A percentile compares a stretch with the other conserved stretches of the same genome.
Conservation (phyloP, 495 filamentous ascomycete species). For the Xylaria sp. region DNA sequence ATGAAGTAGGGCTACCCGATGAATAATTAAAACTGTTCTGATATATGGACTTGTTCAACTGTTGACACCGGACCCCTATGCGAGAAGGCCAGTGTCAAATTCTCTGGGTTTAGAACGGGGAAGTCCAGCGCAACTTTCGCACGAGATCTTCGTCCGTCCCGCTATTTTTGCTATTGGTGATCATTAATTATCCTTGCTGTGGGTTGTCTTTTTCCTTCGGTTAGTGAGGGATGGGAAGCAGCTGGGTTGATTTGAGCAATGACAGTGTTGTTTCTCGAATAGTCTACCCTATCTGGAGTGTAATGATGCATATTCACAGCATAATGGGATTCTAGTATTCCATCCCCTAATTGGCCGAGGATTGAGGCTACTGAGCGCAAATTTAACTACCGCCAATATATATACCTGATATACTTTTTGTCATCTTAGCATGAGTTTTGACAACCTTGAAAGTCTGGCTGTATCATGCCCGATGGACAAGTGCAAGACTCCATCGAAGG, state of each 20-base stretch:
- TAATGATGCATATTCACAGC: background rate
- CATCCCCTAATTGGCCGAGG: background rate
- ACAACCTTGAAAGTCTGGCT: background rate
- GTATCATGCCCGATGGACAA: background rate
- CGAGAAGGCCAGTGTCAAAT: background rate
- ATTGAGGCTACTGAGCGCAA: background rate
- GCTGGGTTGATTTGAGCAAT: background rate
- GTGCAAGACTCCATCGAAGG: background rate
- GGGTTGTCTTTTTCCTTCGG: background rate
- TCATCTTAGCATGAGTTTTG: background rate
- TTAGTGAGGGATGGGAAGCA: background rate
- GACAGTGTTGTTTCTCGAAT: background rate
- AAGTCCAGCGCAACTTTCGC: background rate
- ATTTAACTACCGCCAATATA: background rate
- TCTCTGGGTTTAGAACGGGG: background rate
- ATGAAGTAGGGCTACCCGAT: constrained; percentile 3
- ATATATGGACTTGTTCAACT: background rate
- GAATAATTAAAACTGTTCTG: constrained; percentile 9
- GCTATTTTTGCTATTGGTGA: background rate
- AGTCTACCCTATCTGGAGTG: background rate
- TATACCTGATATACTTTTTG: background rate
- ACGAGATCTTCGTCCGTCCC: background rate
- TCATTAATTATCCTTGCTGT: constrained; percentile 1
- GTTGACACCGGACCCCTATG: background rate
- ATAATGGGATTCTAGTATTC: too few relatives aligned